A percentile compares a stretch with the other conserved stretches of the same genome.
Evolutionary conservation across 192 early-diverging fungal species (phyloP).

Genomic region (Rhizophlyctis rosea): DNA sequence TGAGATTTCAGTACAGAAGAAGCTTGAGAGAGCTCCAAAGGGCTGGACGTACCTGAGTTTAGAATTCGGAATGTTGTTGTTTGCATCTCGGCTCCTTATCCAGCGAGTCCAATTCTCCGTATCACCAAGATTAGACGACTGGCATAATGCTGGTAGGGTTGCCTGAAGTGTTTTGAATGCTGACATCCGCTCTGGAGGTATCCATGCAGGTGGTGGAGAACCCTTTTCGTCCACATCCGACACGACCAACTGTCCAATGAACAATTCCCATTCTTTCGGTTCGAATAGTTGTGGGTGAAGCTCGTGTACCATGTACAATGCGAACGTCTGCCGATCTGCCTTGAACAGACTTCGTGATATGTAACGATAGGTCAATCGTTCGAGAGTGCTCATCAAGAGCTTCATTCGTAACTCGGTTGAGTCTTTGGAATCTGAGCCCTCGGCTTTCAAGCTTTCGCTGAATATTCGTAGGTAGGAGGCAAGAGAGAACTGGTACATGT

Average conservation of each 20-base stretch:
- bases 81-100: constrained; percentile 37
- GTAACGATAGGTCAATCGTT: constrained; percentile 43
- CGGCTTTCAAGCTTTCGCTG: constrained; percentile 32
- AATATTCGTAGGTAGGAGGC: constrained; percentile 47
- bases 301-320: constrained; percentile 41
- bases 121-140: constrained; percentile 33
- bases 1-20: not conserved
- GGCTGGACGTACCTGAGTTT: constrained; percentile 31
- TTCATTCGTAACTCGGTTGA: constrained; percentile 46
- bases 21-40: not conserved
- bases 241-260: constrained; percentile 40
- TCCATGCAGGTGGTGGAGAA: constrained; percentile 42
- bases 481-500: constrained; percentile 59
- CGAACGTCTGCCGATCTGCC: constrained; percentile 52
- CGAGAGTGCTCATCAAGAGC: constrained; percentile 36
- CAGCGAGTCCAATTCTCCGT: constrained; percentile 40
- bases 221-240: constrained; percentile 29
- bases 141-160: constrained; percentile 24
- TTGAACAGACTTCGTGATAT: constrained; percentile 53
- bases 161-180: constrained; percentile 27
- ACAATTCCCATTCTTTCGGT: constrained; percentile 48
- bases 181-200: constrained; percentile 36
- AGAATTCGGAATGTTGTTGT: constrained; percentile 25
- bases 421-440: constrained; percentile 35
- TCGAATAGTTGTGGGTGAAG: constrained; percentile 44